These are phyloP conservation scores for Athelia sp. DNA, from an alignment of 1,284 basidiomycete genomes.

Conservation along the genomic window DNA sequence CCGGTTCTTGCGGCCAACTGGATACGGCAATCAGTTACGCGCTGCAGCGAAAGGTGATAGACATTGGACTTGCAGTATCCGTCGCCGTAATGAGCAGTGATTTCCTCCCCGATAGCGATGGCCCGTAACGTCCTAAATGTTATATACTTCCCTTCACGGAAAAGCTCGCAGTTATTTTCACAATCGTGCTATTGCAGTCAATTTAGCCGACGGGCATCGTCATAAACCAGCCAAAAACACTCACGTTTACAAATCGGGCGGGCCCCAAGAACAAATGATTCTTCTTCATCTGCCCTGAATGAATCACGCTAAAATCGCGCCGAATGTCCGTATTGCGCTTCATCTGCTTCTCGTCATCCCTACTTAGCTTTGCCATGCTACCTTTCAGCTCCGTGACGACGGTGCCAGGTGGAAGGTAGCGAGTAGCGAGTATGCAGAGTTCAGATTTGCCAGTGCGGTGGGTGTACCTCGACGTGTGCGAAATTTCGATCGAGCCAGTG, in stretches of 20 bases:
- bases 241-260: constrained; percentile 90
- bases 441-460: constrained; percentile 87
- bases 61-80: constrained; percentile 69
- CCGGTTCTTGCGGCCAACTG: constrained; percentile 82
- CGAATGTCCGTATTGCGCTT: constrained; percentile 73
- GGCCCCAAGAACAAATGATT: constrained; percentile 90
- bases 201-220: too few relatives aligned
- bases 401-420: constrained; percentile 61
- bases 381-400: constrained; percentile 82
- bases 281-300: constrained; percentile 86
- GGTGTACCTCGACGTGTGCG: constrained; percentile 80
- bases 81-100: constrained; percentile 82
- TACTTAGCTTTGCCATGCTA: constrained; percentile 80
- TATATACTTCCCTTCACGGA: constrained; percentile 84
- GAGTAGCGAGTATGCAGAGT: constrained; percentile 84
- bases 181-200: constrained; percentile 76
- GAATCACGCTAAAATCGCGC: constrained; percentile 88
- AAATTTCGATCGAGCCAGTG: constrained; percentile 79
- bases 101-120: constrained; percentile 80
- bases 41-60: constrained; percentile 9
- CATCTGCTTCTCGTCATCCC: constrained; percentile 77
- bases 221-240: constrained; percentile 24
- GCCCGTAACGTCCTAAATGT: constrained; percentile 82
- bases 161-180: constrained; percentile 84
- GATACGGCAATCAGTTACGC: constrained; percentile 7